Evolutionary conservation across 169 alveolate species (phyloP).

Genomic region (Cryptosporidium ubiquitum): DNA sequence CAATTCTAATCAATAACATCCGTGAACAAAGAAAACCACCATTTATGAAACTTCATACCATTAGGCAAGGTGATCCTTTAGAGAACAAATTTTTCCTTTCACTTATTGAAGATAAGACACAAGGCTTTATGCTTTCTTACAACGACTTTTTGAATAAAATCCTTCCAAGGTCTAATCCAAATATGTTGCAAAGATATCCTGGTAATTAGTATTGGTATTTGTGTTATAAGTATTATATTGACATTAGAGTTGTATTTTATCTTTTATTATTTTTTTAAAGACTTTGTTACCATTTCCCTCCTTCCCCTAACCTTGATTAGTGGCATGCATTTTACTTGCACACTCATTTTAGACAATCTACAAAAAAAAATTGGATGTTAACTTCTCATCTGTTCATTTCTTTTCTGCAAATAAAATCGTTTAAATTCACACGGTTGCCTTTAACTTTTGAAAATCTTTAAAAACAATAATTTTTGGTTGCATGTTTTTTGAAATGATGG

Average conservation of each 20-base stretch:
- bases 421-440: too few species aligned
- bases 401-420: not conserved
- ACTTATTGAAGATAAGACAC: slow-evolving; percentile 67
- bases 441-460: too few species aligned
- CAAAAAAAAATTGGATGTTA: too few species aligned
- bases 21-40: slow-evolving; percentile 78
- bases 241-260: not conserved
- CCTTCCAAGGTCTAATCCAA: slow-evolving; percentile 59
- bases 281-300: too few species aligned
- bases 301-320: not conserved
- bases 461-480: too few species aligned
- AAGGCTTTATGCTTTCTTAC: slow-evolving; percentile 75
- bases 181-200: slow-evolving; percentile 43
- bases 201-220: slow-evolving; percentile 21
- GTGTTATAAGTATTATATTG: not conserved
- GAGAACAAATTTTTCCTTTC: slow-evolving; percentile 67
- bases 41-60: slow-evolving; percentile 69
- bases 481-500: too few species aligned
- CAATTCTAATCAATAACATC: slow-evolving; percentile 79
- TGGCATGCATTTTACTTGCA: not conserved
- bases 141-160: slow-evolving; percentile 58
- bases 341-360: not conserved
- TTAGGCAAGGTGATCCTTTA: slow-evolving; percentile 75
- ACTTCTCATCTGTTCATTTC: too few species aligned
- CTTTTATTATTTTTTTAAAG: not conserved